Conservation (phyloP, 805 yeast genomes). For the Isabelozyma rhagii region DNA sequence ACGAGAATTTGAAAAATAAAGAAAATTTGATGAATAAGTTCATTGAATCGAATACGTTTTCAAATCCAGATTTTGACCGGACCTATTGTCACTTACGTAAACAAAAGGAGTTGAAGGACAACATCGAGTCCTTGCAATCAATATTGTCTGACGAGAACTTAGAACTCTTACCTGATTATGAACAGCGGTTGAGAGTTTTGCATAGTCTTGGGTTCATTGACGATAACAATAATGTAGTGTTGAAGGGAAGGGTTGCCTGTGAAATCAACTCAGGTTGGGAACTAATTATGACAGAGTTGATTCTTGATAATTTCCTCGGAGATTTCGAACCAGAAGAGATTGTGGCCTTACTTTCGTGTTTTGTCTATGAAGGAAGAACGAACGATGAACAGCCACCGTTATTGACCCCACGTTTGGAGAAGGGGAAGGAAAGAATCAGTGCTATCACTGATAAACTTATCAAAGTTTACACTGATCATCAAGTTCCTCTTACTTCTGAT, state of each 20-base stretch:
- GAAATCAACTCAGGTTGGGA: slow-evolving; percentile 93
- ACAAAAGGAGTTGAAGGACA: slow-evolving; percentile 42
- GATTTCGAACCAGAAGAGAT: slow-evolving; percentile 95
- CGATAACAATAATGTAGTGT: slow-evolving; percentile 64
- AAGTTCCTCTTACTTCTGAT: slow-evolving; percentile 75
- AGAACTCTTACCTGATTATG: slow-evolving; percentile 89
- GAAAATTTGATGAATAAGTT: slow-evolving; percentile 27
- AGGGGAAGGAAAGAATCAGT: slow-evolving; percentile 61
- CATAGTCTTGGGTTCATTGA: slow-evolving; percentile 81
- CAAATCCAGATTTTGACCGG: slow-evolving; percentile 41
- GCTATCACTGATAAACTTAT: slow-evolving; percentile 66
- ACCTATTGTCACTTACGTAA: slow-evolving; percentile 46
- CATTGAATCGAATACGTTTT: slow-evolving; percentile 19
- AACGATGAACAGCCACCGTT: slow-evolving; percentile 60
- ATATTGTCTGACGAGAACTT: slow-evolving; percentile 82
- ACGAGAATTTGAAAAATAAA: slow-evolving; percentile 37
- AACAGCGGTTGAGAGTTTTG: slow-evolving; percentile 78
- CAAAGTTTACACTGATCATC: slow-evolving; percentile 59
- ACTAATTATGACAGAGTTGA: slow-evolving; percentile 79
- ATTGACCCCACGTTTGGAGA: slow-evolving; percentile 77
- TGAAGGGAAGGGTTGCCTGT: slow-evolving; percentile 93
- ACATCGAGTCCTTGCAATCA: slow-evolving; percentile 55
- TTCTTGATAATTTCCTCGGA: slow-evolving; percentile 87
- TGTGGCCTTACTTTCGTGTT: slow-evolving; percentile 88
- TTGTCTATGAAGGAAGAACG: slow-evolving; percentile 85